Evolutionary conservation across 1,284 basidiomycete species (phyloP), one percentile per base, ranked within the genome.

Genomic region (Phaffia rhodozyma): DNA sequence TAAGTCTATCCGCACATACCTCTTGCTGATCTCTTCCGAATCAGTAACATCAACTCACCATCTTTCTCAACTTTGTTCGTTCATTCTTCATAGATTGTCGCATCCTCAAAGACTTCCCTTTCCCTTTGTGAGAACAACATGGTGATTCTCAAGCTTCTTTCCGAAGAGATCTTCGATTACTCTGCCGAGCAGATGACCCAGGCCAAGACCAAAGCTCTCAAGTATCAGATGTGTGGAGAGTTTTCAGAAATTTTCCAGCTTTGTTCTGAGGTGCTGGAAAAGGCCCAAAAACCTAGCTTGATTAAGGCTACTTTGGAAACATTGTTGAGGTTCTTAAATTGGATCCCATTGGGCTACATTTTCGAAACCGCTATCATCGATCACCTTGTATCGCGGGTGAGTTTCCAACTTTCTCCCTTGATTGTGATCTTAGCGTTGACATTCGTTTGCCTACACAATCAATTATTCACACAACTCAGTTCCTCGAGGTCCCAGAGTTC

Each of bases 61-160:
- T 11, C 34, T 29, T 30, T 29, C 25, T 43, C 25, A 27, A 55
- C 52, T 23, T 29, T 55, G 32, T 38, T 18, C 53, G n/a, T 5
- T 16, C 9, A 47, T 48, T 16, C 3, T 50, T 58, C 25, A 5
- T 58, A 65, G 74, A 90, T 98, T 63, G 92, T 98, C 66, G 87
- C 93, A 68, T 97, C 94, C 9, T 97, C 93, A 62, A 93, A 94
- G 76, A 91, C 91, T 52, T 97, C 93, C 73, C 83, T 98, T 49
- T 87, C 91, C 1, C 83, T 98, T 34, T 98, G 96, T 81, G 96
- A 98, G 78, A 98, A 99, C 82, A 98, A 99, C 80, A 99, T 99
- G 96, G 84, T 92, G 75, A 98, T 98, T 74, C 81, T 98, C 69
- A 91, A 91, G 74, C 81, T 99, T n/a, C 81, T 99, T 21, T 97